A percentile compares a stretch with the other conserved stretches of the same genome.
These are phyloP conservation scores for Binderoboletus segoi DNA, from an alignment of 1,284 basidiomycete genomes.

Conservation along the genomic window DNA sequence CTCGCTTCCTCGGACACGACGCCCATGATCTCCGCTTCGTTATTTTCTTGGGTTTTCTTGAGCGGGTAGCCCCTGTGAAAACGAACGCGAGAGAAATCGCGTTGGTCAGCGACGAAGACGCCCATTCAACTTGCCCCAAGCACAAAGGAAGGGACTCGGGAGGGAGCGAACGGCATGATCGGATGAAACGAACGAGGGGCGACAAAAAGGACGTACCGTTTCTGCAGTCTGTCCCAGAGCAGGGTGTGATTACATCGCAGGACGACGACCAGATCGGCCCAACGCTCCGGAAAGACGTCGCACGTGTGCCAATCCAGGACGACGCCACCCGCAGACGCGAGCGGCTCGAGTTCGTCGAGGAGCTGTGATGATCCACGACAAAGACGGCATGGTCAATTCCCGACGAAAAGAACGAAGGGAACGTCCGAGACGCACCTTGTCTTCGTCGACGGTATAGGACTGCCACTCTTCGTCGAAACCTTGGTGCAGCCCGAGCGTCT, in stretches of 20 bases:
- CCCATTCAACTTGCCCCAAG: neutral
- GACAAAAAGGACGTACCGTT: slow-evolving; percentile 61
- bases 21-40: slow-evolving; percentile 98
- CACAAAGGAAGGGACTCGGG: no score
- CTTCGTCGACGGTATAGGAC: slow-evolving; percentile 93
- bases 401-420: neutral
- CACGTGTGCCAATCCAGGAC: slow-evolving; percentile 99
- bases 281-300: slow-evolving; percentile 93
- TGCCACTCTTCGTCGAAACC: slow-evolving; percentile 95
- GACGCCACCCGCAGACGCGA: slow-evolving; percentile 71
- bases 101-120: neutral
- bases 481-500: slow-evolving; percentile 81
- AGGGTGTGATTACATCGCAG: slow-evolving; percentile 86
- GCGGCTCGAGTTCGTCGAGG: slow-evolving; percentile 84
- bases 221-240: slow-evolving; percentile 94
- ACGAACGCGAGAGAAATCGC: neutral
- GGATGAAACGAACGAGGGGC: no score
- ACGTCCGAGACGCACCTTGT: slow-evolving; percentile 60
- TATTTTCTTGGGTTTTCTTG: slow-evolving; percentile 98
- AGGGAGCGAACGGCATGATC: neutral
- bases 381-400: neutral
- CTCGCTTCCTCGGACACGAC: slow-evolving; percentile 89
- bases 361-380: slow-evolving; percentile 48
- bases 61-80: slow-evolving; percentile 76
- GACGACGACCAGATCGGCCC: slow-evolving; percentile 97